Percentiles rank a stretch among this genome's conserved stretches.
Conservation (phyloP, 2,329 filamentous ascomycete genomes). For the Rachicladosporium sp. region DNA sequence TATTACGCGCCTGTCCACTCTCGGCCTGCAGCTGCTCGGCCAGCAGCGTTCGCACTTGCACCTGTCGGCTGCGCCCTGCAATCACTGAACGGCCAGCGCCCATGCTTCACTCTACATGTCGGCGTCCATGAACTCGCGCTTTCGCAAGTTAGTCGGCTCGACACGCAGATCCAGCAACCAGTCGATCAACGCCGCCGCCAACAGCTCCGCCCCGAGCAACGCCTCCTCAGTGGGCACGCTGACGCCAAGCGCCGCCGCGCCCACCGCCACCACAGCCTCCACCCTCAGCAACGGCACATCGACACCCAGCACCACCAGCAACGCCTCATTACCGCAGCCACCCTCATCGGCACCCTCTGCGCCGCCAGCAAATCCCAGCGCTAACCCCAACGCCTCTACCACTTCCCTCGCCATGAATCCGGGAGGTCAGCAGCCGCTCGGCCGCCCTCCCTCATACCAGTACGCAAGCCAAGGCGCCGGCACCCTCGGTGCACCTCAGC, state of each 20-base stretch:
- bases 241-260: slow-evolving; percentile 21
- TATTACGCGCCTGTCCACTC: background rate
- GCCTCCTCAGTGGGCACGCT: slow-evolving; percentile 29
- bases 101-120: slow-evolving; percentile 41
- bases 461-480: slow-evolving; percentile 34
- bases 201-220: slow-evolving; percentile 55
- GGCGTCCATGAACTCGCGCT: slow-evolving; percentile 61
- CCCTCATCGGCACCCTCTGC: slow-evolving; percentile 11
- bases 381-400: slow-evolving; percentile 27
- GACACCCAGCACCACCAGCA: slow-evolving; percentile 23
- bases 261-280: slow-evolving; percentile 12
- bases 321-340: slow-evolving; percentile 26
- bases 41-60: background rate
- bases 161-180: slow-evolving; percentile 55
- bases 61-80: background rate
- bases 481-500: slow-evolving; percentile 24
- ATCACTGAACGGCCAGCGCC: no score
- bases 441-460: slow-evolving; percentile 52
- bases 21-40: background rate
- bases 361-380: slow-evolving; percentile 10
- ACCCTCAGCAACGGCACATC: slow-evolving; percentile 21
- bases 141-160: slow-evolving; percentile 70
- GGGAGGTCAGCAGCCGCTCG: slow-evolving; percentile 32
- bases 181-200: slow-evolving; percentile 59
- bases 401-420: slow-evolving; percentile 45